Evolutionary conservation across 352 stramenopile species (phyloP), one percentile per base, ranked within the genome.

Genomic region (Pythium scleroteichum): DNA sequence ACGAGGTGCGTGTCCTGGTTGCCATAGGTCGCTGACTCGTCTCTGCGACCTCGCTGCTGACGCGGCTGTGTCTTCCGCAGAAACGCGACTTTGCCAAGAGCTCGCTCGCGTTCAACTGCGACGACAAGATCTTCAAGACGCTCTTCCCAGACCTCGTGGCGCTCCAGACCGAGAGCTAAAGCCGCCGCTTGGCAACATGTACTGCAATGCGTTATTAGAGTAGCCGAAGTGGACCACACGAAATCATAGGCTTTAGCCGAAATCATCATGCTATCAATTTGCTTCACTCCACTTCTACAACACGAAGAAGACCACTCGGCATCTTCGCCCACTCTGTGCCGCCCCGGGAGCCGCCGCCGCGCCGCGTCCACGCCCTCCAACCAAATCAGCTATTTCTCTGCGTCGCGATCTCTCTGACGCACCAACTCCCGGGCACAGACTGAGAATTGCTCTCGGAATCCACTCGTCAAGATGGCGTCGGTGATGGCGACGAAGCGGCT

Each of bases 401-500:
- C 29, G 29, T 35, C 29, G 29, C 5, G 29, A 10, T 10, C 5
- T 10, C 10, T 35, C 29, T 5, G 10, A 35, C 29, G 29, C 29
- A 10, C 29, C 29, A 10, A 10, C 10, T 35, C 29, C 29, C 29
- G 29, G 5, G 29, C 5, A 10, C 29, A 10, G 29, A 35, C 29
- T 10, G 5, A 5, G 29, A 35, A 35, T 35, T 35, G 29, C 29
- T 10, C 29, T 10, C 29, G 10, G 29, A 10, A 35, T 5, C 29
- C 5, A 35, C 29, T 35, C 29, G 22, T 13, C 35, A 73, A 14
- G 0, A 94, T 94, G 85, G 85, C 85, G 71, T 89, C 80, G 17
- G 75, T 66, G 40, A 88, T 94, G 77, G 85, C 85, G 35, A 96
- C 87, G 27, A 93, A 97, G 68, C 90, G 94, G 24, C 74, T 98